These are phyloP conservation scores for Reutealis trisperma DNA, from an alignment of 345 rosid genomes.

Conservation along the genomic window DNA sequence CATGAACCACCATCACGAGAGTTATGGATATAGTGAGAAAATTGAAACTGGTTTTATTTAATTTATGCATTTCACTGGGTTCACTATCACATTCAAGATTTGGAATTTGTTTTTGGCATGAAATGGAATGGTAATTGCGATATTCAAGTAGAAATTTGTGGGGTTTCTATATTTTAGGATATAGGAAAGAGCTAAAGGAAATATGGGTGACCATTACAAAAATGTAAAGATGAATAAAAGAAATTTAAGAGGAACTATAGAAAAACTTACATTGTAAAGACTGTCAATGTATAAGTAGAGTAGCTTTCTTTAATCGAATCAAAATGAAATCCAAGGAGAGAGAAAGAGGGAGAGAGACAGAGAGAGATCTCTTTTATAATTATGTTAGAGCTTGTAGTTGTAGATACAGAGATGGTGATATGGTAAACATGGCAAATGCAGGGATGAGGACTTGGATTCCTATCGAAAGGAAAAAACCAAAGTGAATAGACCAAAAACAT, in stretches of 20 bases:
- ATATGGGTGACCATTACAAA: slow-evolving; percentile 20
- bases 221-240: neutral
- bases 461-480: slow-evolving; percentile 50
- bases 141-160: slow-evolving; percentile 22
- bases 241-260: neutral
- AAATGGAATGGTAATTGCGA: slow-evolving; percentile 28
- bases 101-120: slow-evolving; percentile 41
- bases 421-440: neutral
- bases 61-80: slow-evolving; percentile 16
- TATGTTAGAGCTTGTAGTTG: neutral
- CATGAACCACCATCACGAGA: slow-evolving; percentile 31
- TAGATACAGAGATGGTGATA: neutral
- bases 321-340: neutral
- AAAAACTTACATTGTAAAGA: slow-evolving; percentile 15
- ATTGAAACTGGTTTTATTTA: slow-evolving; percentile 38
- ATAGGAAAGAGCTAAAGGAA: slow-evolving; percentile 7
- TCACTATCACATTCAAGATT: slow-evolving; percentile 20
- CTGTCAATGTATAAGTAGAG: neutral
- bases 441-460: slow-evolving; percentile 31
- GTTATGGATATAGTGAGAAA: slow-evolving; percentile 64
- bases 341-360: neutral
- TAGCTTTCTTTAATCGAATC: neutral
- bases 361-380: neutral
- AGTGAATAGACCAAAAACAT: slow-evolving; percentile 16
- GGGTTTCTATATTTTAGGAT: slow-evolving; percentile 19